Percentiles rank a stretch among this genome's conserved stretches.
Evolutionary conservation across 2,329 filamentous ascomycete genomes (phyloP).

Genomic region (Rutstroemia sp.): DNA sequence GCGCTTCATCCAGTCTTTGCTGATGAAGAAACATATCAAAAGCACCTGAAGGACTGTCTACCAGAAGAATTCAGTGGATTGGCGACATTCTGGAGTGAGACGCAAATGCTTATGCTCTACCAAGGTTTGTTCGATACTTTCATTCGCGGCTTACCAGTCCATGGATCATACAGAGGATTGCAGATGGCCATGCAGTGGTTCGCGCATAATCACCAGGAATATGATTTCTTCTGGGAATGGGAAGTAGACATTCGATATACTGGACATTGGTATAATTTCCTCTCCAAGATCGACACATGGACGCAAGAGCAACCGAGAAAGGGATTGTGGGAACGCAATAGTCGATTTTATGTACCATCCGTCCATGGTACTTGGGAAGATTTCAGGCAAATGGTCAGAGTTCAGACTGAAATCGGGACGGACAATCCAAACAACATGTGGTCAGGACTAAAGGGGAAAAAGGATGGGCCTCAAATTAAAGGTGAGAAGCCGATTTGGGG

Average conservation of each 20-base stretch:
- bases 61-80: constrained; percentile 84
- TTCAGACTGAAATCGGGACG: constrained; percentile 65
- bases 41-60: constrained; percentile 59
- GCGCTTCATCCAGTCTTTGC: constrained; percentile 74
- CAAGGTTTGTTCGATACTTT: constrained; percentile 78
- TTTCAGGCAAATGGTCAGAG: constrained; percentile 68
- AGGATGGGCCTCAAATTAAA: constrained; percentile 27
- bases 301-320: constrained; percentile 67
- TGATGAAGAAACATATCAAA: constrained; percentile 59
- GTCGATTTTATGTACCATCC: constrained; percentile 68
- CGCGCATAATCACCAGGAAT: constrained; percentile 79
- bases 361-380: constrained; percentile 75
- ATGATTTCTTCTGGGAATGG: constrained; percentile 91
- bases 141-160: constrained; percentile 63
- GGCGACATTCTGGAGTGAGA: constrained; percentile 87
- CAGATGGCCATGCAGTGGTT: constrained; percentile 96
- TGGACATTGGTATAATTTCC: constrained; percentile 73
- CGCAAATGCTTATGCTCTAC: constrained; percentile 87
- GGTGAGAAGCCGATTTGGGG: constrained; percentile 73
- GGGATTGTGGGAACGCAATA: constrained; percentile 73
- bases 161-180: constrained; percentile 86
- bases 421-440: constrained; percentile 61
- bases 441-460: constrained; percentile 38
- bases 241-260: constrained; percentile 91
- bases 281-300: constrained; percentile 64